phyloP scores from a whole-genome alignment of 2,329 filamentous ascomycete genomes.

The Botrytis elliptica region DNA sequence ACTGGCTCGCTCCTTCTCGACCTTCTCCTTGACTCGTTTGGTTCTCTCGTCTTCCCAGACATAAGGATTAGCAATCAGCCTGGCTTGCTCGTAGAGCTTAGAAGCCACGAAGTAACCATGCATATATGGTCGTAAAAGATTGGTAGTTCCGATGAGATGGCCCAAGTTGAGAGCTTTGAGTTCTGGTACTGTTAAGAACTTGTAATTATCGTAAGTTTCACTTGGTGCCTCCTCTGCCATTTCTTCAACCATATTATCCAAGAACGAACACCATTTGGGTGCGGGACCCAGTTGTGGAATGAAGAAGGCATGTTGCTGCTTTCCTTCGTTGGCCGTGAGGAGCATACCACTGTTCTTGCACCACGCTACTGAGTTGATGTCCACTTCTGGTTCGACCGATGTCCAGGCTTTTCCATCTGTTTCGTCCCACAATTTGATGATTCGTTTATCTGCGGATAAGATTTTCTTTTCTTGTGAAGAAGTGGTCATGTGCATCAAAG shows the following conservation, averaged over 20 bases:
- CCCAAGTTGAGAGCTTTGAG: slow-evolving; percentile 81
- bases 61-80: slow-evolving; percentile 89
- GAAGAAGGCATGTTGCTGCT: slow-evolving; percentile 93
- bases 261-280: slow-evolving; percentile 92
- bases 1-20: slow-evolving; percentile 94
- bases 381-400: slow-evolving; percentile 89
- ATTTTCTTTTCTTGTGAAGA: slow-evolving; percentile 80
- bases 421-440: slow-evolving; percentile 96
- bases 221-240: slow-evolving; percentile 83
- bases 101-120: slow-evolving; percentile 98
- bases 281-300: slow-evolving; percentile 91
- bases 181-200: slow-evolving; percentile 89
- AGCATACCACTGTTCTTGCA: slow-evolving; percentile 92
- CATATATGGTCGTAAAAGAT: slow-evolving; percentile 92
- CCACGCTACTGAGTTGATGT: slow-evolving; percentile 93
- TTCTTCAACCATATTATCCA: slow-evolving; percentile 97
- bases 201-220: slow-evolving; percentile 97
- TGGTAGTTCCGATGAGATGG: slow-evolving; percentile 87
- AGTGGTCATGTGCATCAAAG: slow-evolving; percentile 70
- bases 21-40: slow-evolving; percentile 90
- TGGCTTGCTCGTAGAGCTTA: slow-evolving; percentile 91
- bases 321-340: slow-evolving; percentile 92
- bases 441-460: slow-evolving; percentile 87
- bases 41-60: slow-evolving; percentile 88
- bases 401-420: slow-evolving; percentile 85